Conservation (phyloP, 1,139 yeast species). For the Yamadazyma atlantica region DNA sequence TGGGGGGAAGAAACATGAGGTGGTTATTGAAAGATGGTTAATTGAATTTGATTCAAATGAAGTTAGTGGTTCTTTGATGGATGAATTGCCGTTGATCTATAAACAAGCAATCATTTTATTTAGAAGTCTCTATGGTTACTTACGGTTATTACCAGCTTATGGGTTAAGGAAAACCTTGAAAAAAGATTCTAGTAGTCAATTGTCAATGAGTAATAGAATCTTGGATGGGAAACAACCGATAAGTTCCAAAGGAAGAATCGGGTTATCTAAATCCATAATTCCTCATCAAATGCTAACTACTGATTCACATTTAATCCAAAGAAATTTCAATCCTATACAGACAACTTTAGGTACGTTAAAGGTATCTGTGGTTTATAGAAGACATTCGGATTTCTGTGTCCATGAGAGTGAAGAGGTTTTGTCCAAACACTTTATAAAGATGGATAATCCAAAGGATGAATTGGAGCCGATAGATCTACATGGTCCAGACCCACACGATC, state of each 20-base stretch:
- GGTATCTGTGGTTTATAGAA: slow-evolving; percentile 77
- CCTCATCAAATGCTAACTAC: slow-evolving; percentile 40
- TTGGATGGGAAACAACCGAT: slow-evolving; percentile 79
- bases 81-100: slow-evolving; percentile 68
- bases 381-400: slow-evolving; percentile 64
- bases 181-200: slow-evolving; percentile 19
- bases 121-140: slow-evolving; percentile 67
- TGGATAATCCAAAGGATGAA: neutral
- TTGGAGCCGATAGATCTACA: neutral
- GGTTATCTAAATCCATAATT: slow-evolving; percentile 68
- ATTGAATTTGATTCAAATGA: slow-evolving; percentile 62
- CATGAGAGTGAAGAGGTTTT: slow-evolving; percentile 66
- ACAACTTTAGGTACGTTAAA: slow-evolving; percentile 75
- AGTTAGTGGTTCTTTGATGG: slow-evolving; percentile 28
- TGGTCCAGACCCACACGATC: neutral
- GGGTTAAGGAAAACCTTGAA: slow-evolving; percentile 45
- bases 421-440: slow-evolving; percentile 49
- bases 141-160: slow-evolving; percentile 72
- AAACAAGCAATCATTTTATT: slow-evolving; percentile 74
- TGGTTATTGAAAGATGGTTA: slow-evolving; percentile 91
- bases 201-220: slow-evolving; percentile 55
- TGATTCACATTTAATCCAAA: slow-evolving; percentile 57
- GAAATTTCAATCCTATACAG: slow-evolving; percentile 63
- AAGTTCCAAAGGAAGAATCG: slow-evolving; percentile 79
- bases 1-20: slow-evolving; percentile 61